Evolutionary conservation across 2,329 filamentous ascomycete species (phyloP), one percentile per base, ranked within the genome.

Genomic region (Ophiocordyceps camponoti-leonardi): DNA sequence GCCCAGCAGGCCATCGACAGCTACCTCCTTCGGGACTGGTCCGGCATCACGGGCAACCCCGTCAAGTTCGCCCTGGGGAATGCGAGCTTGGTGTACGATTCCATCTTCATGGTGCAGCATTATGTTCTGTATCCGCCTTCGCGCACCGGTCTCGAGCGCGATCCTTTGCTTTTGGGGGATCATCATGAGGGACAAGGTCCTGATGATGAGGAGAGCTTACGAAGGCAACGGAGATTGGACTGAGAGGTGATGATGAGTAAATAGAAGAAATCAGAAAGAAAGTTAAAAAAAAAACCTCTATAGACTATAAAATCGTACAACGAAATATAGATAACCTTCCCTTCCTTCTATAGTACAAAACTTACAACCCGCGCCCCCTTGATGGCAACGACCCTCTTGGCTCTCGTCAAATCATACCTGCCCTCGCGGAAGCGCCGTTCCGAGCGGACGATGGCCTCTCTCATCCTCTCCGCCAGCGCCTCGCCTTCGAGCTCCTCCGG

Each of bases 61-160:
- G 81, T 92, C 53, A 98, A 96, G 66, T 78, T 96, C 48, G 78
- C 80, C 3, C 71, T 96, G 40, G 83, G 85, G 14, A 90, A 94
- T 56, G 77, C 94, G 42, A 86, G 81, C 47, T 81, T 96, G 54
- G 60, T 85, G 2, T 96, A 94, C 60, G 90, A 96, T 58, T 51
- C 83, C 30, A 69, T 94, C 43, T 96, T 96, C 58, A 81, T 96
- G 44, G 56, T 74, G 5, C 92, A 98, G 65, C 92, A 96, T 63
- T 96, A 88, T 55, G 66, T 88, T 33, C 61, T 94, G 19, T 96
- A 94, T 47, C 54, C 43, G 2, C 58, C 56, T 6, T 56, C 18
- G 16, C 18, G 11, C 1, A 12, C 1, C 5, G 42, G 19, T 5
- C 28, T 30, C 3, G 46, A 47, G 3, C 22, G 40, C 10, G 28